Evolutionary conservation across 1,284 basidiomycete species (phyloP), one percentile per base, ranked within the genome.

Genomic region (Amylostereum areolatum): DNA sequence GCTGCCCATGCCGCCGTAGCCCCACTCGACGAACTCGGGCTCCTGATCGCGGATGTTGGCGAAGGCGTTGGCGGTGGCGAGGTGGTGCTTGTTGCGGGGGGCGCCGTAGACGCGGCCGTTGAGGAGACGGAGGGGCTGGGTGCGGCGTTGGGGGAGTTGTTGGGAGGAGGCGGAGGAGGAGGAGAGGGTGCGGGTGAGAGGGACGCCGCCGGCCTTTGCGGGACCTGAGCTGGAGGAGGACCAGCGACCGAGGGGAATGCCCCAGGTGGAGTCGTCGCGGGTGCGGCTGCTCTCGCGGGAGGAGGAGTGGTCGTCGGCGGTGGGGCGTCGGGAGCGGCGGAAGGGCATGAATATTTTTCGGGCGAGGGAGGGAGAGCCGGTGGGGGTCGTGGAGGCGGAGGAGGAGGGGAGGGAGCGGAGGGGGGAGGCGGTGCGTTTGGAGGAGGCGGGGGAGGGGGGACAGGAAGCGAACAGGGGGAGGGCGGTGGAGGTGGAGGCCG

Each of bases 11-110:
- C 88, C 88, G 44, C 88, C 88, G 53, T 87, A 87, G 1, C 88
- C 87, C 88, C 88, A 91, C 62, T 90, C 88, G 28, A 90, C 86
- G 57, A 91, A 91, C 62, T 85, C 81, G 37, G 83, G 81, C 33
- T 89, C 83, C 10, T 73, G 71, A 40, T 81, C 77, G 9, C 67
- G 61, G 39, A 67, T 69, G 53, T 59, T 69, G 27, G 61, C 63
- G 47, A 72, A 72, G 34, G 57, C 59, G 43, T 67, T 64, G 25
- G 34, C 39, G 45, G 56, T 46, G n/a, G n/a, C n/a, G n/a, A n/a
- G n/a, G n/a, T n/a, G n/a, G 36, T 57, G 45, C 24, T 43, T 36
- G 8, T 64, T 55, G 50, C 73, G 61, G 57, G 69, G 71, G 44
- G 70, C 77, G 41, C 85, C 87, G 55, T 91, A 91, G 5, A 90